phyloP scores from a whole-genome alignment of 2,329 filamentous ascomycete genomes.

The Neopestalotiopsis sp. region DNA sequence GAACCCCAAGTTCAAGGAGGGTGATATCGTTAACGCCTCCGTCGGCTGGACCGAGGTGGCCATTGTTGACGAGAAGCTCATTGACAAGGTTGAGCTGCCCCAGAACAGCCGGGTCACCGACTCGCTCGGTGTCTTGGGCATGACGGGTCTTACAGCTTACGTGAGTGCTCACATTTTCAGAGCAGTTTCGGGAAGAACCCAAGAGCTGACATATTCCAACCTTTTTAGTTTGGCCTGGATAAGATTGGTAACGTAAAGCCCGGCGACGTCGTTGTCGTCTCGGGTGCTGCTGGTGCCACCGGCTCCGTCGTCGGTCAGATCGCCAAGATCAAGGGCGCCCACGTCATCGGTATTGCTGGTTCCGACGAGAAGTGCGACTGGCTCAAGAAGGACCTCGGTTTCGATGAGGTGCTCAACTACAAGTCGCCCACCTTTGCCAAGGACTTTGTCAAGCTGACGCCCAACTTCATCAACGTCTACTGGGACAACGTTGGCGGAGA shows the following conservation, averaged over 20 bases:
- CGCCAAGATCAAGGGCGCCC: conserved; percentile 70
- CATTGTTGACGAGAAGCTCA: conserved; percentile 57
- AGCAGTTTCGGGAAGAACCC: too few relatives aligned
- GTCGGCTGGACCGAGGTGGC: conserved; percentile 72
- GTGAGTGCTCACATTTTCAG: too few relatives aligned
- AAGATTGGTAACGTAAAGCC: conserved; percentile 70
- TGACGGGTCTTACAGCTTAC: conserved; percentile 13
- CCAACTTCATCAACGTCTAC: conserved; percentile 62
- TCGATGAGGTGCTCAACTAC: conserved; percentile 65
- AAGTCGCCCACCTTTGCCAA: conserved; percentile 57
- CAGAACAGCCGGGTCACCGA: conserved; percentile 55
- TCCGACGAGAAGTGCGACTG: conserved; percentile 68
- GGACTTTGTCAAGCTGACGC: conserved; percentile 58
- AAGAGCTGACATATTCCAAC: conserved; percentile 55
- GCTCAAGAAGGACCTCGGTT: conserved; percentile 60
- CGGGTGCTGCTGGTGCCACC: conserved; percentile 78
- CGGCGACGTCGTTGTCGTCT: conserved; percentile 78
- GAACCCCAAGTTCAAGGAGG: conserved; percentile 56
- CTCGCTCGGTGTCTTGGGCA: conserved; percentile 62
- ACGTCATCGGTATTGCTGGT: conserved; percentile 70
- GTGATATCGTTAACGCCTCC: conserved; percentile 60
- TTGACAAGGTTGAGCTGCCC: conserved; percentile 48
- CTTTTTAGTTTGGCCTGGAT: conserved; percentile 63
- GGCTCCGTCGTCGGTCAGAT: conserved; percentile 80
- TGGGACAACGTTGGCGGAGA: conserved; percentile 75